Evolutionary conservation across 202 grass and related monocot genomes (phyloP), one percentile per base, ranked within the genome.

Genomic region (Elaeis oleifera): DNA sequence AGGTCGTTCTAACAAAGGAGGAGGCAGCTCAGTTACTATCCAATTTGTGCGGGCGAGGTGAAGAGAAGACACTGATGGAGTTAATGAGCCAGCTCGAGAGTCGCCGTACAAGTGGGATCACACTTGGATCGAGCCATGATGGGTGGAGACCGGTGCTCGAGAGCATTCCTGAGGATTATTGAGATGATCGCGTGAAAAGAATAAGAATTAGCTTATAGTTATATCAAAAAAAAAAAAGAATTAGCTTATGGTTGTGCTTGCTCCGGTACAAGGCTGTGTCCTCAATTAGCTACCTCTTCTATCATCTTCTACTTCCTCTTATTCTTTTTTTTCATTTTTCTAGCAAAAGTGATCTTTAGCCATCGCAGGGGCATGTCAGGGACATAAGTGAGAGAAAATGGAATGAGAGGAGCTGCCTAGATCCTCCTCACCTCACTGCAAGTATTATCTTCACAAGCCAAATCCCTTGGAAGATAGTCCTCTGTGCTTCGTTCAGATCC

Each of bases 1-100:
- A 92, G 84, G 88, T 97, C 53, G 50, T 92, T 23, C 74, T 97
- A 52, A 97, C 84, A 49, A 97, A 86, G 82, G 86, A 84, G 73
- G 84, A 86, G 54, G 92, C 92, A 18, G 82, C 84, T 18, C 70
- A 64, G 79, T 71, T 97, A 77, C 79, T 89, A 69, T 81, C 82
- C 26, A 24, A 24, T 24, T 60, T 86, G 53, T 81, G 83, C n/a
- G 74, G 61, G 16, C 67, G 74, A 11, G 76, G 82, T 2, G 36
- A 39, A 1, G 76, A 86, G 52, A 86, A 79, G 64, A 81, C 76
- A 2, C 69, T 82, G 9, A 82, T 69, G 27, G 63, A 88, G 63
- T 70, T 92, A 54, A 68, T 92, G 28, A 74, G 67, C 24, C 82
- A 97, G 77, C 67, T 90, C 55, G 85, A 75, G 80, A 76, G 60